Evolutionary conservation across 2,329 filamentous ascomycete species (phyloP).

Genomic region (Phialophora chinensis): DNA sequence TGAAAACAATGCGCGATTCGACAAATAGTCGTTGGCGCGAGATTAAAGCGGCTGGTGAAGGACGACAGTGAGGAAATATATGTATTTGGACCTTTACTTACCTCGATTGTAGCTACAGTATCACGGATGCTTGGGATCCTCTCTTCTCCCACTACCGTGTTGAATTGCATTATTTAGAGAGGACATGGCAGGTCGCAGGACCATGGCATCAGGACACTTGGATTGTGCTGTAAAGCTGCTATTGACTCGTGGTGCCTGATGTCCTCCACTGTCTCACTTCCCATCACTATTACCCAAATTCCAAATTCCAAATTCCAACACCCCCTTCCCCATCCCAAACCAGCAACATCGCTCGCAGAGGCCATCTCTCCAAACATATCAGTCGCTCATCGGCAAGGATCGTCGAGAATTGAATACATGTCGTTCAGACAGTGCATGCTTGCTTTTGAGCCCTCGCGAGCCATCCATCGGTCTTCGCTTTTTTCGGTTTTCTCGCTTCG

Average conservation of each 20-base stretch:
- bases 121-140: too few relatives aligned
- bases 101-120: too few relatives aligned
- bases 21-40: too few relatives aligned
- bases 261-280: not conserved
- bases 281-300: not conserved
- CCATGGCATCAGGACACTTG: not conserved
- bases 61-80: too few relatives aligned
- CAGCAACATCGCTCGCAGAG: not conserved
- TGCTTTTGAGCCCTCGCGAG: slow-evolving; percentile 23
- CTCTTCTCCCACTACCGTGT: too few relatives aligned
- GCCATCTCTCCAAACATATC: not conserved
- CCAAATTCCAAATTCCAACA: not conserved
- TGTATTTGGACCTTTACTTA: too few relatives aligned
- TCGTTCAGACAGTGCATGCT: slow-evolving; percentile 5
- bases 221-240: not conserved
- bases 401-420: slow-evolving; percentile 24
- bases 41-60: too few relatives aligned
- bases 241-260: not conserved
- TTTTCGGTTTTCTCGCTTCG: slow-evolving; percentile 3
- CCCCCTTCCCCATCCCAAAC: not conserved
- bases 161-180: not conserved
- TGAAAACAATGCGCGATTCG: too few relatives aligned
- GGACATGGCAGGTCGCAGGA: not conserved
- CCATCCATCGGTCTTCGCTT: slow-evolving; percentile 9
- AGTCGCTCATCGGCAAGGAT: slow-evolving; percentile 14